Base-by-base conservation (phyloP, 1,284 basidiomycete species). In the Puccinia coronata region DNA sequence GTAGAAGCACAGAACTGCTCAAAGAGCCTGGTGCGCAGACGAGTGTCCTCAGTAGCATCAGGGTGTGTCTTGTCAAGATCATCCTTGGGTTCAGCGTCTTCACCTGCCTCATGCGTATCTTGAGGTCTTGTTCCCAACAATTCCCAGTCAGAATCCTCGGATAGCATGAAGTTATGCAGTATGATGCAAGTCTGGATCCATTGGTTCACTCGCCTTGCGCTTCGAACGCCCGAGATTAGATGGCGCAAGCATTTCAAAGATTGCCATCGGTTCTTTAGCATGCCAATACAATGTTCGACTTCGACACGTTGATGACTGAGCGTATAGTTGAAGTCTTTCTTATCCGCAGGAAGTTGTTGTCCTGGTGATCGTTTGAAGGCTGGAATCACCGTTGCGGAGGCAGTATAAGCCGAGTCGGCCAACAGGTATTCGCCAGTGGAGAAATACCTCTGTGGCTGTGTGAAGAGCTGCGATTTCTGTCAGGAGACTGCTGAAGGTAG, bases 271-370 rank as follows among this genome's bases (percentile, higher is more conserved):
- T 34, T 51, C 18, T 76, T 76, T 1, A 76, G 34, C 36, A 76
- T 49, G n/a, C 74, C 74, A 65, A 63, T 76, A 28, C 34, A 28
- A 36, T 76, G 74, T 34, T 76, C 74, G 23, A 76, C 47, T 0
- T n/a, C 23, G 14, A 77, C 74, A 25, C 74, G 12, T 77, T 14
- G 47, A n/a, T n/a, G n/a, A n/a, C n/a, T n/a, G n/a, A n/a, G n/a
- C n/a, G n/a, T n/a, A n/a, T n/a, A n/a, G n/a, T n/a, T n/a, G n/a
- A n/a, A n/a, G n/a, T n/a, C n/a, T n/a, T n/a, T n/a, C n/a, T n/a
- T n/a, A n/a, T n/a, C 43, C 2, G 41, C n/a, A 20, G 43, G 67
- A 2, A 70, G 47, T 16, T 5, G n/a, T 18, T 28, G 9, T 16
- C 67, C 25, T 11, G 25, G 25, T 1, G 43, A 1, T 8, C 14